Conservation (phyloP, 148 eudicot species). For the Nepenthes gracilis region DNA sequence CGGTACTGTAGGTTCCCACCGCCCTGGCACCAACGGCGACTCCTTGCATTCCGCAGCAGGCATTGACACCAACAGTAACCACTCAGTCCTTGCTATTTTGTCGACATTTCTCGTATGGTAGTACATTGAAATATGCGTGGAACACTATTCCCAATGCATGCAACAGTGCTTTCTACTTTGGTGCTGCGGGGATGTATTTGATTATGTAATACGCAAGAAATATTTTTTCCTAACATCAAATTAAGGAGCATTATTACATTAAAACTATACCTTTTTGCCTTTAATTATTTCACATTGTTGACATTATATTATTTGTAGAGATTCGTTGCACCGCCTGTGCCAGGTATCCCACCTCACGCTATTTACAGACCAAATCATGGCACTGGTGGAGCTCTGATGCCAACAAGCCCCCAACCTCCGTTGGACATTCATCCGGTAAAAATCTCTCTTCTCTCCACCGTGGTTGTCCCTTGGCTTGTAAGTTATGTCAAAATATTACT, state of each 20-base stretch:
- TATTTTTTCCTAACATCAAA: background rate
- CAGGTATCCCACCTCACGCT: constrained; percentile 63
- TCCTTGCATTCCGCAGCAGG: constrained; percentile 31
- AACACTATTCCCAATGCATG: too few species aligned
- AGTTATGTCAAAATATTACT: background rate
- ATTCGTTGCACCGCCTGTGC: constrained; percentile 42
- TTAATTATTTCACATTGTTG: background rate
- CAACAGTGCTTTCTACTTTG: too few species aligned
- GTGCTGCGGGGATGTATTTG: background rate
- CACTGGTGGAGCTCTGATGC: constrained; percentile 13
- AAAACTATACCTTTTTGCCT: too few species aligned
- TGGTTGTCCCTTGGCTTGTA: background rate
- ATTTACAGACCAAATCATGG: constrained; percentile 25
- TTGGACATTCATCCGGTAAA: constrained; percentile 64
- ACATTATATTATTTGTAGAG: constrained; percentile 34
- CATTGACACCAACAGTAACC: constrained; percentile 34
- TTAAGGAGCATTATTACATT: background rate
- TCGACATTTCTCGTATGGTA: background rate
- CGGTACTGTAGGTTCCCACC: constrained; percentile 27
- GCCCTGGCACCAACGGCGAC: constrained; percentile 31
- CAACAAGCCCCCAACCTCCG: constrained; percentile 27
- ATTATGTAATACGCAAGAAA: background rate
- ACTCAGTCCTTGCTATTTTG: constrained; percentile 2
- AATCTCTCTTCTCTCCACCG: background rate
- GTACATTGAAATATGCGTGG: too few species aligned